phyloP scores from a whole-genome alignment of 2,329 filamentous ascomycete genomes.

The Metarhizium guizhouense region DNA sequence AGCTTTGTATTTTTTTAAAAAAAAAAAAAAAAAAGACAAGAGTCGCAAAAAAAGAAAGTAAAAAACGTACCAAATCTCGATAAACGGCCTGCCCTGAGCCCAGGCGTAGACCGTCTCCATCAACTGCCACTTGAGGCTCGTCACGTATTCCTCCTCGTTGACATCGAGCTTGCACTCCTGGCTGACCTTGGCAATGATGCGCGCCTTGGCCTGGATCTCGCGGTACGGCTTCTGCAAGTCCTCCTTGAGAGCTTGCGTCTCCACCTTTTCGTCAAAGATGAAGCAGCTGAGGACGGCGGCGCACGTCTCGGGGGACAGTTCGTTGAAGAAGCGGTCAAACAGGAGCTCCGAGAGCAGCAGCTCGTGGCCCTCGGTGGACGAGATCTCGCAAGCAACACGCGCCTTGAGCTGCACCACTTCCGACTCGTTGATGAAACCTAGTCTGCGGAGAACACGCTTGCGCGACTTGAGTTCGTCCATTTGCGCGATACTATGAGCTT shows the following conservation, averaged over 20 bases:
- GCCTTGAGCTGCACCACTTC: conserved; percentile 97
- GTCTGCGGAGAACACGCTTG: conserved; percentile 85
- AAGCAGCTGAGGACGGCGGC: conserved; percentile 86
- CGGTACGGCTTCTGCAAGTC: conserved; percentile 78
- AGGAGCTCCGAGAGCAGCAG: conserved; percentile 85
- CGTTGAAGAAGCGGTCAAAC: conserved; percentile 98
- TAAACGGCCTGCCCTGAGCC: conserved; percentile 84
- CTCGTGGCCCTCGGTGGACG: conserved; percentile 82
- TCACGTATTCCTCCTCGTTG: conserved; percentile 91
- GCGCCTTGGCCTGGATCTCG: conserved; percentile 79
- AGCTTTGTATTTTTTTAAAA: not conserved
- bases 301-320: conserved; percentile 77
- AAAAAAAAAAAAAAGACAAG: not conserved
- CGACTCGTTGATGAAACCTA: conserved; percentile 90
- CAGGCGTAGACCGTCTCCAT: conserved; percentile 95
- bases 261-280: conserved; percentile 94
- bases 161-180: conserved; percentile 87
- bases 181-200: conserved; percentile 84
- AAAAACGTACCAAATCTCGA: conserved; percentile 78
- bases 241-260: conserved; percentile 68
- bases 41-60: not conserved
- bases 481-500: conserved; percentile 81
- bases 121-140: conserved; percentile 84
- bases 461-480: conserved; percentile 93
- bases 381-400: conserved; percentile 95